Evolutionary conservation across 495 filamentous ascomycete species (phyloP).

Genomic region (Penicillium taxi): DNA sequence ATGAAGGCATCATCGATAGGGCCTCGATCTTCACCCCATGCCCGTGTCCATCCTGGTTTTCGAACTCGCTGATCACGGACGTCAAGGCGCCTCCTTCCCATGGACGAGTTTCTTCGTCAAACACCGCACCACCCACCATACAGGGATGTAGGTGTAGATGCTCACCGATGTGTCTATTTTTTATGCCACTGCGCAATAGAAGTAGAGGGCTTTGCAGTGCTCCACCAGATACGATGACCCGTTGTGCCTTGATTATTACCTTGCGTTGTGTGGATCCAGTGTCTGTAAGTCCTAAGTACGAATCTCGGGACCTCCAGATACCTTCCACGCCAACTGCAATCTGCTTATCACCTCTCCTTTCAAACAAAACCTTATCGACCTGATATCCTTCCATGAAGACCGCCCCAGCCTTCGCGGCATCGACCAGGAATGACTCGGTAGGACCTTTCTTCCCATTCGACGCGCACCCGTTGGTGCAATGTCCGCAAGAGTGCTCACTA

Average conservation of each 20-base stretch:
- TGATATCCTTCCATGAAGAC: conserved; percentile 72
- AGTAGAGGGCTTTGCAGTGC: conserved; percentile 68
- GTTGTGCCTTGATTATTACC: conserved; percentile 70
- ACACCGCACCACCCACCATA: conserved; percentile 50
- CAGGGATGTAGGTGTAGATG: conserved; percentile 80
- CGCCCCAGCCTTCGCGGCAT: conserved; percentile 67
- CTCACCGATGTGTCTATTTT: conserved; percentile 76
- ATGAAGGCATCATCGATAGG: conserved; percentile 56
- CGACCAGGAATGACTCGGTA: conserved; percentile 65
- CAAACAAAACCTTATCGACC: conserved; percentile 58
- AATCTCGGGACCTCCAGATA: conserved; percentile 64
- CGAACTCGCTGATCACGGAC: conserved; percentile 63
- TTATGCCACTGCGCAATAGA: conserved; percentile 61
- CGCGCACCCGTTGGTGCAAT: conserved; percentile 72
- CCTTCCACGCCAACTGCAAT: conserved; percentile 62
- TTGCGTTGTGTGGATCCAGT: conserved; percentile 41
- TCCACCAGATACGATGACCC: conserved; percentile 69
- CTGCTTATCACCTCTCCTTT: conserved; percentile 42
- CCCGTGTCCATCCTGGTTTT: conserved; percentile 72
- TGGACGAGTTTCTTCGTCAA: conserved; percentile 55
- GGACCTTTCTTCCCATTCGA: conserved; percentile 69
- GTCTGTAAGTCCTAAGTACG: conserved; percentile 47
- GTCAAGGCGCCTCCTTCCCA: conserved; percentile 83
- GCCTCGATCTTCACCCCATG: conserved; percentile 80
- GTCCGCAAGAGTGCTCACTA: conserved; percentile 65